A percentile compares a stretch with the other conserved stretches of the same genome.
Evolutionary conservation across 2,329 filamentous ascomycete genomes (phyloP).

Genomic region (Domatiomyces catenatus): DNA sequence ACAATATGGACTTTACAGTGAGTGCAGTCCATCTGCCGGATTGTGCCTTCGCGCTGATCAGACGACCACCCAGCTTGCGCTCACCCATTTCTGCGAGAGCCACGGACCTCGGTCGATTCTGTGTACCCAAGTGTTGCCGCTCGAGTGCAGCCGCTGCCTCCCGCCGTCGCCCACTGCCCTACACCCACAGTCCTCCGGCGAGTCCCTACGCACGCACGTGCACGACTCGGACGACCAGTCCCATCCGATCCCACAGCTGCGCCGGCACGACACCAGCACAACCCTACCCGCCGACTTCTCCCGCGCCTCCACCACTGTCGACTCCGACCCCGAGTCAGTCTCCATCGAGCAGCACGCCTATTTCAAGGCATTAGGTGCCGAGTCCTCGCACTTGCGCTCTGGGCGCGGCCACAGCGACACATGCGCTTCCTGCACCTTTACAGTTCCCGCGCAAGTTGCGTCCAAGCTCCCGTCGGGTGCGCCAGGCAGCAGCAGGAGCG

Average conservation of each 20-base stretch:
- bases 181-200: slow-evolving; percentile 26
- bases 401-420: slow-evolving; percentile 34
- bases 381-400: slow-evolving; percentile 19
- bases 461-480: slow-evolving; percentile 38
- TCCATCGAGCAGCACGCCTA: slow-evolving; percentile 37
- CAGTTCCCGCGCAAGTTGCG: slow-evolving; percentile 39
- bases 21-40: slow-evolving; percentile 15
- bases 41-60: slow-evolving; percentile 3
- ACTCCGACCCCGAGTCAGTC: slow-evolving; percentile 15
- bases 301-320: slow-evolving; percentile 16
- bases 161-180: slow-evolving; percentile 23
- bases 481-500: slow-evolving; percentile 34
- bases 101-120: slow-evolving; percentile 48
- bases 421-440: slow-evolving; percentile 43
- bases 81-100: slow-evolving; percentile 48
- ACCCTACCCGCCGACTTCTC: slow-evolving; percentile 19
- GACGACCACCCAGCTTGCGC: slow-evolving; percentile 34
- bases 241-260: slow-evolving; percentile 5
- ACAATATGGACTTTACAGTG: slow-evolving; percentile 31
- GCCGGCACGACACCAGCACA: slow-evolving; percentile 13
- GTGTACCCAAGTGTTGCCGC: slow-evolving; percentile 43
- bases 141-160: slow-evolving; percentile 39
- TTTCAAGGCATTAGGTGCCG: slow-evolving; percentile 21
- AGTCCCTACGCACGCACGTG: slow-evolving; percentile 10
- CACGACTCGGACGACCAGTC: slow-evolving; percentile 7